Conservation (phyloP, 805 yeast genomes). For the Wickerhamiella hasegawae region DNA sequence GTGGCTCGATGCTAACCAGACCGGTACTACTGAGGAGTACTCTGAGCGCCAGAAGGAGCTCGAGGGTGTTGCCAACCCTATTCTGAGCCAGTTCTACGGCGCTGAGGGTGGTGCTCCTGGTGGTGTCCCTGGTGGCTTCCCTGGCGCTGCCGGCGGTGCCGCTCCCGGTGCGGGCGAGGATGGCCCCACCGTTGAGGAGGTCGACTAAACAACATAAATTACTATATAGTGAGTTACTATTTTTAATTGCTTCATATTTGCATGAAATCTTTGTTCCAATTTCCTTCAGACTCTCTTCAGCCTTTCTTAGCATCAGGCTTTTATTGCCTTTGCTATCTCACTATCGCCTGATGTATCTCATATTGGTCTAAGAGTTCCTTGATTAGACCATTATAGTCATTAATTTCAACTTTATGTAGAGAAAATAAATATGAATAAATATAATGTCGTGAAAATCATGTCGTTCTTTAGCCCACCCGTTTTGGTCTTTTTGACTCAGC, state of each 20-base stretch:
- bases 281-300: too few species aligned
- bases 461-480: too few species aligned
- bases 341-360: too few species aligned
- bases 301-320: too few species aligned
- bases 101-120: constrained; percentile 61
- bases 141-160: constrained; percentile 36
- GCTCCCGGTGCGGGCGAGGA: constrained; percentile 37
- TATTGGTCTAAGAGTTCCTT: too few species aligned
- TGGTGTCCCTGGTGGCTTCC: constrained; percentile 53
- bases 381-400: too few species aligned
- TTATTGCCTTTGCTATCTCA: too few species aligned
- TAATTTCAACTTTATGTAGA: too few species aligned
- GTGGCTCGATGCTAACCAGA: constrained; percentile 88
- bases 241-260: too few species aligned
- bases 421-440: too few species aligned
- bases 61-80: constrained; percentile 90
- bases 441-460: too few species aligned
- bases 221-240: background rate
- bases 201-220: constrained; percentile 32
- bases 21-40: constrained; percentile 66
- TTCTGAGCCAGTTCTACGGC: constrained; percentile 93
- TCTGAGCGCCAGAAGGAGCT: constrained; percentile 89
- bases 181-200: constrained; percentile 72
- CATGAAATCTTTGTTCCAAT: background rate
- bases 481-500: background rate